These are phyloP conservation scores for Malassezia vespertilionis DNA, from an alignment of 1,284 basidiomycete species.

Conservation along the genomic window DNA sequence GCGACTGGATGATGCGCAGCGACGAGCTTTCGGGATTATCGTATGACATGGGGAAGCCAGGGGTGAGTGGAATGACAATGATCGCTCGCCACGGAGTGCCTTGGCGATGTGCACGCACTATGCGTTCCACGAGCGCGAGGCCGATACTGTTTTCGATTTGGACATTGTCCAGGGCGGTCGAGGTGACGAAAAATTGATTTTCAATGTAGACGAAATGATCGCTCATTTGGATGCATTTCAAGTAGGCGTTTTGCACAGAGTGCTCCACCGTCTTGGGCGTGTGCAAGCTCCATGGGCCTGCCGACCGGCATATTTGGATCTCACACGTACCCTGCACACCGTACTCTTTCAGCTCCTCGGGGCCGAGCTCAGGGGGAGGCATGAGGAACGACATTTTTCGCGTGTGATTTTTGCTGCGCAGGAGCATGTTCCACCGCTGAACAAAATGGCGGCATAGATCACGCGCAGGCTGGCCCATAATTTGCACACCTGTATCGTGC, in stretches of 20 bases:
- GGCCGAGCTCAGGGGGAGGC: constrained; percentile 83
- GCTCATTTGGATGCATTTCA: constrained; percentile 81
- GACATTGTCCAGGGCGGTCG: constrained; percentile 75
- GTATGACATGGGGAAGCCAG: constrained; percentile 85
- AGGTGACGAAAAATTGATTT: constrained; percentile 98
- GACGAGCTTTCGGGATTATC: constrained; percentile 86
- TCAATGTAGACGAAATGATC: constrained; percentile 63
- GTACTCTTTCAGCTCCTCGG: constrained; percentile 65
- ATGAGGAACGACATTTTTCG: constrained; percentile 85
- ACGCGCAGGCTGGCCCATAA: constrained; percentile 89
- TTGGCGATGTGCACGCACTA: constrained; percentile 76
- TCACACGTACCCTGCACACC: constrained; percentile 92
- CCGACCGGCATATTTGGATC: constrained; percentile 87
- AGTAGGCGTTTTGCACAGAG: constrained; percentile 88
- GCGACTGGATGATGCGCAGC: constrained; percentile 51
- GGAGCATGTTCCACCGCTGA: constrained; percentile 57
- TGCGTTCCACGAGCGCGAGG: constrained; percentile 81
- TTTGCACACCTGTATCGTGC: constrained; percentile 93
- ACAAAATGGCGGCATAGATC: constrained; percentile 92
- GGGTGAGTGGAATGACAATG: constrained; percentile 81
- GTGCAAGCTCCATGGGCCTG: constrained; percentile 91
- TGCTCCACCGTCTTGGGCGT: constrained; percentile 74
- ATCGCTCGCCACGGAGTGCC: constrained; percentile 78
- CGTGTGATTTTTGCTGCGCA: constrained; percentile 60
- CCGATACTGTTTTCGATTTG: constrained; percentile 87